Conservation (phyloP, 148 eudicot species). For the Cornus kousa region DNA sequence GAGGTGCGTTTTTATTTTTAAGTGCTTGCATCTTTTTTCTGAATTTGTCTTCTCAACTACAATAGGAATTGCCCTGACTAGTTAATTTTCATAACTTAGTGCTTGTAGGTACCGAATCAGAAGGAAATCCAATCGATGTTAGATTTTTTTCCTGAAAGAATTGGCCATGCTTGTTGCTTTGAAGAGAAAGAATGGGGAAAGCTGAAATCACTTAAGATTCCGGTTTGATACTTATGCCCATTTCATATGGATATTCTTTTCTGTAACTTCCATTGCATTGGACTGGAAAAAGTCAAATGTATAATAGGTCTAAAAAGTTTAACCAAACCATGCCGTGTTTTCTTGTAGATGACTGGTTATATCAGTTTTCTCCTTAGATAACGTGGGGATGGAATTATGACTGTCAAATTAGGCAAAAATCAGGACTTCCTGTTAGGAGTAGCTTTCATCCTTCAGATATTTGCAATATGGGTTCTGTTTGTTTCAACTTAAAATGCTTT, state of each 20-base stretch:
- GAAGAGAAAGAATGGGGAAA: conserved; percentile 79
- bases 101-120: conserved; percentile 83
- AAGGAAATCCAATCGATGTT: conserved; percentile 87
- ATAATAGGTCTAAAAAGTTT: not conserved
- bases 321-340: not conserved
- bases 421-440: not conserved
- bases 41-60: conserved; percentile 4
- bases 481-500: too few relatives aligned
- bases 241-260: not conserved
- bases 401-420: not conserved
- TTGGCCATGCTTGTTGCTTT: conserved; percentile 96
- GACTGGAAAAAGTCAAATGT: not conserved
- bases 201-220: conserved; percentile 62
- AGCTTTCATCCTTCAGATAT: not conserved
- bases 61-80: conserved; percentile 28
- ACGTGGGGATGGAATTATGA: not conserved
- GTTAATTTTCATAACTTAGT: conserved; percentile 40
- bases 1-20: conserved; percentile 55
- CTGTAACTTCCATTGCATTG: not conserved
- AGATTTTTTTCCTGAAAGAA: conserved; percentile 78
- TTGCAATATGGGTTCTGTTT: not conserved
- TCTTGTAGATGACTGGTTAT: not conserved
- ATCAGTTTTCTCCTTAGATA: not conserved
- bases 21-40: not conserved
- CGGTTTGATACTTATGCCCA: conserved; percentile 43